Percentiles rank a stretch among this genome's conserved stretches.
These are phyloP conservation scores for Martensiomyces pterosporus DNA, from an alignment of 192 early-diverging fungal species.

Conservation along the genomic window DNA sequence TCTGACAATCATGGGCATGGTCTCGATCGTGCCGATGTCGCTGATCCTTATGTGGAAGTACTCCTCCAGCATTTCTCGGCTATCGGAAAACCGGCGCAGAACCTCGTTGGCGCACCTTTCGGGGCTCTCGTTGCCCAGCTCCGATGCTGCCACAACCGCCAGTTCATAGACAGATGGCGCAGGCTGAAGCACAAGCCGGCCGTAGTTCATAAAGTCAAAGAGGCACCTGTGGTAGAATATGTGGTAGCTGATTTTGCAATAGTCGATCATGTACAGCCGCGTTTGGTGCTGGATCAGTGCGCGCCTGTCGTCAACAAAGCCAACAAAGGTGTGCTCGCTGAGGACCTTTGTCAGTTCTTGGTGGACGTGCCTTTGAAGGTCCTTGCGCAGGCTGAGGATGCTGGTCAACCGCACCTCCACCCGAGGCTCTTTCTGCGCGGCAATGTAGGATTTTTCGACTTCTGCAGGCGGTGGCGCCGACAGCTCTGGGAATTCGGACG, in stretches of 20 bases:
- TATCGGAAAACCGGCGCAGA: conserved; percentile 17
- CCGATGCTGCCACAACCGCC: conserved; percentile 57
- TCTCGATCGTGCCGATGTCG: conserved; percentile 57
- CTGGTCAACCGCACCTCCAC: conserved; percentile 81
- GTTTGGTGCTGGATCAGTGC: conserved; percentile 87
- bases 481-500: background rate
- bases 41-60: conserved; percentile 79
- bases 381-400: conserved; percentile 70
- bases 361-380: conserved; percentile 51
- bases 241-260: conserved; percentile 70
- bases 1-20: conserved; percentile 76
- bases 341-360: conserved; percentile 74
- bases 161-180: conserved; percentile 67
- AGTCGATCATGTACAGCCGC: conserved; percentile 81
- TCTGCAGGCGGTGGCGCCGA: background rate
- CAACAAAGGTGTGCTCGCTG: conserved; percentile 82
- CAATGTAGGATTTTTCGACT: conserved; percentile 23
- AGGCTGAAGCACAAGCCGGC: conserved; percentile 60
- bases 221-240: conserved; percentile 87
- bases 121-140: conserved; percentile 21
- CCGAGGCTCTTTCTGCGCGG: conserved; percentile 30
- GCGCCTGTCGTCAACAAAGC: conserved; percentile 72
- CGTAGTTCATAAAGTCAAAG: conserved; percentile 86
- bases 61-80: conserved; percentile 79
- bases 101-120: conserved; percentile 22